These are phyloP conservation scores for Melocanna baccifera DNA, from an alignment of 176 grass and related monocot genomes.

Conservation along the genomic window DNA sequence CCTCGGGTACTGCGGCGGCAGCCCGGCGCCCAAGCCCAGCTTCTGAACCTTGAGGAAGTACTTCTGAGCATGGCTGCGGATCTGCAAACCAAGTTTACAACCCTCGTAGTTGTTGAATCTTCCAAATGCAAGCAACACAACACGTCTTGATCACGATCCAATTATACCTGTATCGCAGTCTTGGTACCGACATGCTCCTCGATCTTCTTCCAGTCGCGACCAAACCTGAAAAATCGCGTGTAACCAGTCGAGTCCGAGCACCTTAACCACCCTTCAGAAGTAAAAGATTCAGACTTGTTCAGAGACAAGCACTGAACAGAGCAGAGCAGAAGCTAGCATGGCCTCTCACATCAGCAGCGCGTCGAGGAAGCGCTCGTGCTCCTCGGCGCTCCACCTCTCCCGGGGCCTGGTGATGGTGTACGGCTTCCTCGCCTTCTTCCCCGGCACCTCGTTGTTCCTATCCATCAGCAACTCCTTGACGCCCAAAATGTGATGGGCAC, in stretches of 20 bases:
- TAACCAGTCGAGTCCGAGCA: too few relatives aligned
- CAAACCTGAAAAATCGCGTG: conserved; percentile 37
- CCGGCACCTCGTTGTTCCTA: background rate
- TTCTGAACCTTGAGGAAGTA: conserved; percentile 94
- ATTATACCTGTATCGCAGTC: conserved; percentile 64
- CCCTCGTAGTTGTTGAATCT: background rate
- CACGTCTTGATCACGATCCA: background rate
- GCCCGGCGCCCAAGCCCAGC: conserved; percentile 60
- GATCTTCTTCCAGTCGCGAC: conserved; percentile 96
- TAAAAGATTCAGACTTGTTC: background rate
- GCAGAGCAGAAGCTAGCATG: background rate
- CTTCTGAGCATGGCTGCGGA: conserved; percentile 93
- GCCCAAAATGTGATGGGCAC: background rate
- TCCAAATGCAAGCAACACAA: background rate
- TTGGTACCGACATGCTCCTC: conserved; percentile 91
- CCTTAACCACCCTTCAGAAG: background rate
- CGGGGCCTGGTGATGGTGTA: conserved; percentile 78
- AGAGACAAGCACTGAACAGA: background rate
- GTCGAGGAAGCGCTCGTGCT: conserved; percentile 91
- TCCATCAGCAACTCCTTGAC: background rate
- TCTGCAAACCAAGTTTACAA: conserved; percentile 42
- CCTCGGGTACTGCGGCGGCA: conserved; percentile 59
- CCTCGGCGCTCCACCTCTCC: conserved; percentile 71
- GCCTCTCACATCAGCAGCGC: conserved; percentile 60
- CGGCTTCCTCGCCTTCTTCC: conserved; percentile 80